Evolutionary conservation across 176 grass and related monocot genomes (phyloP).

Genomic region (Alopecurus myosuroides): DNA sequence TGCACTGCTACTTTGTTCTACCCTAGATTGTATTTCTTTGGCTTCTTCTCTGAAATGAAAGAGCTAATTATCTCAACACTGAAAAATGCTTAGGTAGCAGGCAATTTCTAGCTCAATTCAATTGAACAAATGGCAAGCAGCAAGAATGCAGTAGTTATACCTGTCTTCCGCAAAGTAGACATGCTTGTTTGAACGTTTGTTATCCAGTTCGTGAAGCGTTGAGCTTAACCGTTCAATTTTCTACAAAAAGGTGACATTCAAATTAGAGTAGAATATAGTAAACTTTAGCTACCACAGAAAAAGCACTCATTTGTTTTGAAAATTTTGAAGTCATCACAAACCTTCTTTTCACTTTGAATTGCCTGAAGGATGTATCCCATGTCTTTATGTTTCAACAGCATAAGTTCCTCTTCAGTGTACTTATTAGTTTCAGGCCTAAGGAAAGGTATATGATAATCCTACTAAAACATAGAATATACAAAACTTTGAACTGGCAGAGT

Average conservation of each 20-base stretch:
- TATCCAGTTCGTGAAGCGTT: constrained; percentile 68
- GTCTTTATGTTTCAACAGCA: constrained; percentile 92
- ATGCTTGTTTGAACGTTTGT: constrained; percentile 64
- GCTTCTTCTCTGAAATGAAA: constrained; percentile 73
- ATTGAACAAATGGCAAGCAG: not conserved
- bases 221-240: constrained; percentile 87
- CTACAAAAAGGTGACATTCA: constrained; percentile 29
- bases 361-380: constrained; percentile 79
- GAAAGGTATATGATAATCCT: not conserved
- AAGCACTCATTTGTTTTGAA: not conserved
- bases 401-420: constrained; percentile 71
- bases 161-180: constrained; percentile 89
- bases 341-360: constrained; percentile 90
- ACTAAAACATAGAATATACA: constrained; percentile 13
- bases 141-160: constrained; percentile 25
- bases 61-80: constrained; percentile 3
- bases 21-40: constrained; percentile 67
- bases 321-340: constrained; percentile 8
- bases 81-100: not conserved
- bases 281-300: not conserved
- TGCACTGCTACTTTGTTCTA: constrained; percentile 33
- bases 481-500: not conserved
- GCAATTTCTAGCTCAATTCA: not conserved
- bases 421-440: constrained; percentile 79
- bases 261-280: not conserved